Conservation (phyloP, 768 basidiomycete genomes). For the Strobilomyces dryophilus region DNA sequence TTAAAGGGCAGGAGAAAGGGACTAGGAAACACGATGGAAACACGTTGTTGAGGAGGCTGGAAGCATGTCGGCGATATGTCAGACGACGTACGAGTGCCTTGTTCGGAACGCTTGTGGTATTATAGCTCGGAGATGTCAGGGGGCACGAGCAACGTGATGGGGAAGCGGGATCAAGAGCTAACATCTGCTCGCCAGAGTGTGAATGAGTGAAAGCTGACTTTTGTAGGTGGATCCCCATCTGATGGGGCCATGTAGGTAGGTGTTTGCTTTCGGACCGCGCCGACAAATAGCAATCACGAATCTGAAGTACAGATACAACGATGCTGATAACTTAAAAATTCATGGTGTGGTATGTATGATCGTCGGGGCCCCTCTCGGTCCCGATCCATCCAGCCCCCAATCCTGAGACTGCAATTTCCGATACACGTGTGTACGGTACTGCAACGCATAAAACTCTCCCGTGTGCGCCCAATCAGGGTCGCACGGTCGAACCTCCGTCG, state of each 20-base stretch:
- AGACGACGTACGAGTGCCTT: slow-evolving; percentile 14
- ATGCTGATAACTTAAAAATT: slow-evolving; percentile 2
- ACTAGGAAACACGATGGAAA: slow-evolving; percentile 23
- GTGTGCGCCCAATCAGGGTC: slow-evolving; percentile 28
- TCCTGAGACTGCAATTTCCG: slow-evolving; percentile 30
- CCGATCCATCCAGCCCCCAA: slow-evolving; percentile 19
- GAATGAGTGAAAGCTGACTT: slow-evolving; percentile 7
- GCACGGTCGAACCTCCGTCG: slow-evolving; percentile 15
- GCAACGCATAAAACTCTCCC: slow-evolving; percentile 27
- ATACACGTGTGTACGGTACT: slow-evolving; percentile 29
- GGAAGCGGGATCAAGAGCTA: not conserved
- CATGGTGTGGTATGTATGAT: slow-evolving; percentile 24
- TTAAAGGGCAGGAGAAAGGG: slow-evolving; percentile 25
- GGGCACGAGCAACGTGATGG: slow-evolving; percentile 5
- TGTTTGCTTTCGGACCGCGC: not conserved
- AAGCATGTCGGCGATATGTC: slow-evolving; percentile 18
- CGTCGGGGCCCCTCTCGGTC: slow-evolving; percentile 25
- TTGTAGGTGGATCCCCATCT: slow-evolving; percentile 8
- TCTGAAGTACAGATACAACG: slow-evolving; percentile 5
- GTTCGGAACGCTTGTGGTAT: slow-evolving; percentile 17
- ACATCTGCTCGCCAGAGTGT: slow-evolving; percentile 1
- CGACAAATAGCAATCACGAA: not conserved
- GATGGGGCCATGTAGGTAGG: not conserved
- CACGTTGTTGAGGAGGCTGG: slow-evolving; percentile 25
- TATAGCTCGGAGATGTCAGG: slow-evolving; percentile 23